Conservation (phyloP, 352 stramenopile genomes). For the Elongisporangium undulatum region DNA sequence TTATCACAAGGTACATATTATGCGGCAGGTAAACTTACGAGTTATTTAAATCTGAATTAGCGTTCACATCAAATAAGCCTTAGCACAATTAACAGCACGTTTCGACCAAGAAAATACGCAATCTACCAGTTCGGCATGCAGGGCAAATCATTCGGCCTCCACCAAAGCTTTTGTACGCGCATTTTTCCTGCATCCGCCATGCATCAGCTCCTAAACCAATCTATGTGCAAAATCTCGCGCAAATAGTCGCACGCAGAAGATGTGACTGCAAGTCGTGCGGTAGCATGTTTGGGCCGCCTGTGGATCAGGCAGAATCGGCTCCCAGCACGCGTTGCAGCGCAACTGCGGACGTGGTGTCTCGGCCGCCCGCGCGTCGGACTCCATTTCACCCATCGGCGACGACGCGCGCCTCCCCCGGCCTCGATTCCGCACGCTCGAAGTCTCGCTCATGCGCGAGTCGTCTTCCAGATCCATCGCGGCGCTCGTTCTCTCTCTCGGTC, state of each 20-base stretch:
- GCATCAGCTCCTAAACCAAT: neutral
- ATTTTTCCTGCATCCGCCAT: conserved; percentile 59
- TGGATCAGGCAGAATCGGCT: conserved; percentile 48
- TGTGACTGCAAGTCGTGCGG: conserved; percentile 65
- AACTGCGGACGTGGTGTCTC: conserved; percentile 33
- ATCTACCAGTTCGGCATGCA: conserved; percentile 43
- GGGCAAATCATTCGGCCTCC: conserved; percentile 58
- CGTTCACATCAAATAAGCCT: neutral
- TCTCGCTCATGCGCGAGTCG: conserved; percentile 69
- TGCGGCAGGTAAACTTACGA: conserved; percentile 19
- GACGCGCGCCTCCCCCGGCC: conserved; percentile 17
- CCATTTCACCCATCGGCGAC: conserved; percentile 44
- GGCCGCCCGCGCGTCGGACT: conserved; percentile 20
- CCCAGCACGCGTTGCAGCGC: conserved; percentile 77
- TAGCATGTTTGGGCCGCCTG: conserved; percentile 78
- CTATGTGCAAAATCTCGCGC: neutral
- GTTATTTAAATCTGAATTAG: conserved; percentile 40
- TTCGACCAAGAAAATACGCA: neutral
- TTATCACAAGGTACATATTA: neutral
- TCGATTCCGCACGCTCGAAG: conserved; percentile 52
- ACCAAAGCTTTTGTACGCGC: conserved; percentile 80
- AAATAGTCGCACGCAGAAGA: conserved; percentile 47
- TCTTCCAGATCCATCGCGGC: conserved; percentile 32
- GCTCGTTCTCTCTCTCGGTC: neutral
- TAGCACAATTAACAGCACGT: neutral